Evolutionary conservation across 805 yeast genomes (phyloP).

Genomic region (Spathaspora boniae): DNA sequence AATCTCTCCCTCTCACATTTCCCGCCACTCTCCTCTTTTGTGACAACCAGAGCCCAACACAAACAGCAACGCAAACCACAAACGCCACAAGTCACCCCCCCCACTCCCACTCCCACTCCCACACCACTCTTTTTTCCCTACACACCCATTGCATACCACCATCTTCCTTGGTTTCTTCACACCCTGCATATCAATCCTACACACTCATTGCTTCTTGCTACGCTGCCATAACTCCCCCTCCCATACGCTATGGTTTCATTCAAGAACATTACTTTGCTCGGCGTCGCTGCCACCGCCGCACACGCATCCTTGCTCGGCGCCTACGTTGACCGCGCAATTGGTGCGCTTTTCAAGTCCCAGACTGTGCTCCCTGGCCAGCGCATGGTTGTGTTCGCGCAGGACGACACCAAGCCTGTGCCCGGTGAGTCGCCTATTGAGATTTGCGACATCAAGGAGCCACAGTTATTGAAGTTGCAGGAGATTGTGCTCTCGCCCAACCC

Average conservation of each 20-base stretch:
- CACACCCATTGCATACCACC: no score
- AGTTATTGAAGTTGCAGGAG: constrained; percentile 57
- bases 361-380: not conserved
- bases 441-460: constrained; percentile 67
- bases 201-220: no score
- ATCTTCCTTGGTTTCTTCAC: no score
- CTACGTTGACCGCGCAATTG: not conserved
- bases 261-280: constrained; percentile 12
- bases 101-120: no score
- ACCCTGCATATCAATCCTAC: no score
- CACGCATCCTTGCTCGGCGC: not conserved
- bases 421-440: constrained; percentile 83
- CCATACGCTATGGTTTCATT: constrained; percentile 19
- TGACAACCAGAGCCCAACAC: no score
- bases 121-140: no score
- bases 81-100: no score
- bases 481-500: constrained; percentile 80
- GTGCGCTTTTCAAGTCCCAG: not conserved
- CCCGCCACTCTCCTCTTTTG: no score
- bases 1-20: no score
- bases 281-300: constrained; percentile 4
- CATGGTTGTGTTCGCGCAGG: not conserved
- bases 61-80: no score
- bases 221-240: no score
- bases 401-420: constrained; percentile 60